These are phyloP conservation scores for Tolypocladium ophioglossoides DNA, from an alignment of 2,329 filamentous ascomycete species.

Conservation along the genomic window DNA sequence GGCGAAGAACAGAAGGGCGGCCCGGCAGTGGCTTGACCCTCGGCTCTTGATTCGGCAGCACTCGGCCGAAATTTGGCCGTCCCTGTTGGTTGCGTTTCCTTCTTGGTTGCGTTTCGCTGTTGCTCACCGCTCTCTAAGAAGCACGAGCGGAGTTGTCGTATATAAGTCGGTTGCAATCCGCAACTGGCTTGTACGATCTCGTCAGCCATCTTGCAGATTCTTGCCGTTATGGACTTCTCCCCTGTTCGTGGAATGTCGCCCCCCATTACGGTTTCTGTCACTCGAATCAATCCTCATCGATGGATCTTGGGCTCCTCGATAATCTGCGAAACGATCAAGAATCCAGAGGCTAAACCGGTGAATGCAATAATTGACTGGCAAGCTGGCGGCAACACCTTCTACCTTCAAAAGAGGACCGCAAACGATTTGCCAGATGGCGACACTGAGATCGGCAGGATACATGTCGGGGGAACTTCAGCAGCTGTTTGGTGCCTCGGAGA, in stretches of 20 bases:
- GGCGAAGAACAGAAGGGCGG: no score
- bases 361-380: not conserved
- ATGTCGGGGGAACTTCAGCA: not conserved
- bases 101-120: no score
- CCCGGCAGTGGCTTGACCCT: no score
- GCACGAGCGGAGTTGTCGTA: no score
- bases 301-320: not conserved
- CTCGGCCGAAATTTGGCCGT: no score
- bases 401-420: not conserved
- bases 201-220: no score
- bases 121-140: no score
- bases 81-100: no score
- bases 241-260: not conserved
- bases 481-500: not conserved
- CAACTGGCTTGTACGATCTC: no score
- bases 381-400: not conserved
- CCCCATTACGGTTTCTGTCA: not conserved
- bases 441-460: not conserved
- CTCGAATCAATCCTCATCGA: not conserved
- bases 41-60: no score
- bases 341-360: not conserved
- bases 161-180: no score
- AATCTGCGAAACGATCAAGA: not conserved
- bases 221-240: no score
- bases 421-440: not conserved